Evolutionary conservation across 169 alveolate genomes (phyloP), one percentile per base, ranked within the genome.

Genomic region (Blepharisma undulans): DNA sequence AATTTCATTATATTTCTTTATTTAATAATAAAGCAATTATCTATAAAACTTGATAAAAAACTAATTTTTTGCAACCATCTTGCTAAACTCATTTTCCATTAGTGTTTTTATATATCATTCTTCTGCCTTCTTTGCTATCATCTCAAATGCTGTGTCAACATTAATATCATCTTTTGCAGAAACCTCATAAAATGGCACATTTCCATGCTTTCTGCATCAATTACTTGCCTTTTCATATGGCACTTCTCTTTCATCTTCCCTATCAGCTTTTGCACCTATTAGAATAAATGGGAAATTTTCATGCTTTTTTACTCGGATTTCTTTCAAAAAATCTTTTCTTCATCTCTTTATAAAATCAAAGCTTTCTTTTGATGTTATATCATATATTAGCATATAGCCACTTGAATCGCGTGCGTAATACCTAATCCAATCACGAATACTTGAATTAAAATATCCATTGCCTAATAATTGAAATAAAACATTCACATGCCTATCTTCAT

Each of bases 181-280:
- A 66, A 99, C 98, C 93, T 98, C 99, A 93, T 98, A 98, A 96
- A 96, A 98, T 61, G 98, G 97, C 78, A 99, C 98, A 85, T 96
- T 95, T 78, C 97, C 97, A 87, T 98, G 96, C 27, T 98, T 92
- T 91, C 96, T 97, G 93, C 99, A 98, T 98, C 99, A 98, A 87
- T 98, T 97, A 81, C 93, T 91, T 32, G 99, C 99, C 91, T 97
- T 98, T 72, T 96, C 95, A 60, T 98, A 95, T 92, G 96, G 94
- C 74, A 97, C 99, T 93, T 98, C 96, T 89, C 98, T 95, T 93
- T 98, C 98, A 21, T 92, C 94, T 72, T 93, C 98, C 91, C 96
- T 98, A 95, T 99, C 99, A 66, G 96, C 95, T 95, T 99, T 99
- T 94, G 98, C 98, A 60, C 99, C 99, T 27, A 98, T 88, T 14